Evolutionary conservation across 177 flowering plant species (phyloP), one percentile per base, ranked within the genome.

Genomic region (Telopea speciosissima): DNA sequence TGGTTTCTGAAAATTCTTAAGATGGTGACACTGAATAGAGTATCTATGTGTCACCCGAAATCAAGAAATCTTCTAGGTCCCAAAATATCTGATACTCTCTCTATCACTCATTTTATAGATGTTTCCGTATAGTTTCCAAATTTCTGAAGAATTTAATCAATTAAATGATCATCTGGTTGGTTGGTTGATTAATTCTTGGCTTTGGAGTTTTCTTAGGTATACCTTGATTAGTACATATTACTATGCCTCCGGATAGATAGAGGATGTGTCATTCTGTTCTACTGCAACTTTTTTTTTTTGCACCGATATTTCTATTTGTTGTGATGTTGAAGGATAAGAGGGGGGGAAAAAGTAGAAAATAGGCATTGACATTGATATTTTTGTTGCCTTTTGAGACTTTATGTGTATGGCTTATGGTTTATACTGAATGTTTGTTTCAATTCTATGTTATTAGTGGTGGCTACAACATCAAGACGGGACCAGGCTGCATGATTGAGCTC

Each of bases 391-490:
- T 54, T 13, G 16, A 54, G 59, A 5, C 19, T 54, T 54, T 54
- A 2, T n/a, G 36, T 69, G 65, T 61, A 24, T 21, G 42, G 25
- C 16, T 44, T 31, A 21, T 59, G 65, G 31, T 28, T 65, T 44
- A 33, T 60, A 66, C 19, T 58, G 23, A 58, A n/a, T 58, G 6
- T 58, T 70, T 44, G 24, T 24, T 67, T 8, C 23, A 40, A 52
- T 76, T 74, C 26, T 67, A 6, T 78, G 70, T 80, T 73, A 24
- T 52, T 71, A 95, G 99, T 80, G 99, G 99, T 68, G 99, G 99
- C 85, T 95, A 95, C 91, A 95, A 95, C 83, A 91, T 95, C 74
- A 95, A 95, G 85, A 88, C 96, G 3, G 99, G 97, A 64, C 86
- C 97, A 63, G 97, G 94, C 22, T 88, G 92, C 77, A 81, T 77